Evolutionary conservation across 148 eudicot genomes (phyloP).

Genomic region (Rheum nobile): DNA sequence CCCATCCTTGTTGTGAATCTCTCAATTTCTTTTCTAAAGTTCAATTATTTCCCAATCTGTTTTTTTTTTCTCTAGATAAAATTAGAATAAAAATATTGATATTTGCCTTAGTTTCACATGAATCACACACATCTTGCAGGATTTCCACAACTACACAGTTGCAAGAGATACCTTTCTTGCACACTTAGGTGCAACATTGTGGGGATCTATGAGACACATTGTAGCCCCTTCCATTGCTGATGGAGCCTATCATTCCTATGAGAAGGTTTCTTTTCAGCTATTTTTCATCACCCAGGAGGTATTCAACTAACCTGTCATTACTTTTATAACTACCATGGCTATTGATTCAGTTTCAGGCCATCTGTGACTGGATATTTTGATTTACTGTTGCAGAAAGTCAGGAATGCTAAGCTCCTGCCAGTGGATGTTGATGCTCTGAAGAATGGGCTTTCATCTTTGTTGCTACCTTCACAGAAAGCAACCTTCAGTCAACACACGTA

Average conservation of each 20-base stretch:
- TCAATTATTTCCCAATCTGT: neutral
- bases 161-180: slow-evolving; percentile 93
- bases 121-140: slow-evolving; percentile 36
- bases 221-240: slow-evolving; percentile 85
- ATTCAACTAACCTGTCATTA: slow-evolving; percentile 8
- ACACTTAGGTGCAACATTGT: slow-evolving; percentile 80
- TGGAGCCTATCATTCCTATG: slow-evolving; percentile 87
- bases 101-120: neutral
- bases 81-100: neutral
- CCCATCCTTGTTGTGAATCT: neutral
- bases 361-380: neutral
- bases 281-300: slow-evolving; percentile 90
- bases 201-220: slow-evolving; percentile 95
- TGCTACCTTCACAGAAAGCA: slow-evolving; percentile 72
- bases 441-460: slow-evolving; percentile 78
- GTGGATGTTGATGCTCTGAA: slow-evolving; percentile 64
- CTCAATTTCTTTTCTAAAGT: neutral
- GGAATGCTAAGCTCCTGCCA: slow-evolving; percentile 51
- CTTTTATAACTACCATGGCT: neutral
- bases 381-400: slow-evolving; percentile 47
- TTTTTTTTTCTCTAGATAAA: neutral
- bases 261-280: slow-evolving; percentile 85
- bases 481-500: slow-evolving; percentile 78
- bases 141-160: slow-evolving; percentile 69
- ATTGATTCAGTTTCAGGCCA: neutral